Percentiles rank a stretch among this genome's conserved stretches.
Evolutionary conservation across 2,329 filamentous ascomycete genomes (phyloP).

Genomic region (Malbranchea zuffiana): DNA sequence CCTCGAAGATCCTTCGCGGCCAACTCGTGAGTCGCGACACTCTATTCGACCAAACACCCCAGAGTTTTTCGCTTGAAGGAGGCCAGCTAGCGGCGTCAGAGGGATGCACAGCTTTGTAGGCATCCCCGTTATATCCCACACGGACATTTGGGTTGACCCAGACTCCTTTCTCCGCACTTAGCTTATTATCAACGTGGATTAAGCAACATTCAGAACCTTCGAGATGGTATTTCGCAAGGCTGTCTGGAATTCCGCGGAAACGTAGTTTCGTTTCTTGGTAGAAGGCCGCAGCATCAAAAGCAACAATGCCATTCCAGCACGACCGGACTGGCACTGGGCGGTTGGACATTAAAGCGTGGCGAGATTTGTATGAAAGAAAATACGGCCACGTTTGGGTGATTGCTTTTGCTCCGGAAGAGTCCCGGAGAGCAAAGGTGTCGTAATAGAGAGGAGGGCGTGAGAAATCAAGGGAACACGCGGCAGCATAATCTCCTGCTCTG

Average conservation of each 20-base stretch:
- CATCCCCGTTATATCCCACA: slow-evolving; percentile 26
- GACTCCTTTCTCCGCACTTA: slow-evolving; percentile 23
- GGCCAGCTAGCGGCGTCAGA: slow-evolving; percentile 33
- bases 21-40: slow-evolving; percentile 29
- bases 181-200: slow-evolving; percentile 31
- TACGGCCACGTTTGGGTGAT: slow-evolving; percentile 59
- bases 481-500: slow-evolving; percentile 49
- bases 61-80: slow-evolving; percentile 38
- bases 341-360: slow-evolving; percentile 11
- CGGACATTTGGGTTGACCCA: slow-evolving; percentile 33
- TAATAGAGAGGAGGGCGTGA: slow-evolving; percentile 58
- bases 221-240: slow-evolving; percentile 43
- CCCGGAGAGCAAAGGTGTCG: slow-evolving; percentile 62
- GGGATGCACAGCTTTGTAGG: slow-evolving; percentile 33
- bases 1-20: slow-evolving; percentile 13
- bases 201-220: slow-evolving; percentile 74
- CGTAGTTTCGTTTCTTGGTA: slow-evolving; percentile 30
- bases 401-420: slow-evolving; percentile 52
- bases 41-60: slow-evolving; percentile 51
- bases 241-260: slow-evolving; percentile 56
- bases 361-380: slow-evolving; percentile 15
- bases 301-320: slow-evolving; percentile 16
- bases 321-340: slow-evolving; percentile 12
- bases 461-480: slow-evolving; percentile 62
- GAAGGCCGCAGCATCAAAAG: slow-evolving; percentile 16